Evolutionary conservation across 106 monocot species (phyloP), one percentile per base, ranked within the genome.

Genomic region (Cymbidium sinense): DNA sequence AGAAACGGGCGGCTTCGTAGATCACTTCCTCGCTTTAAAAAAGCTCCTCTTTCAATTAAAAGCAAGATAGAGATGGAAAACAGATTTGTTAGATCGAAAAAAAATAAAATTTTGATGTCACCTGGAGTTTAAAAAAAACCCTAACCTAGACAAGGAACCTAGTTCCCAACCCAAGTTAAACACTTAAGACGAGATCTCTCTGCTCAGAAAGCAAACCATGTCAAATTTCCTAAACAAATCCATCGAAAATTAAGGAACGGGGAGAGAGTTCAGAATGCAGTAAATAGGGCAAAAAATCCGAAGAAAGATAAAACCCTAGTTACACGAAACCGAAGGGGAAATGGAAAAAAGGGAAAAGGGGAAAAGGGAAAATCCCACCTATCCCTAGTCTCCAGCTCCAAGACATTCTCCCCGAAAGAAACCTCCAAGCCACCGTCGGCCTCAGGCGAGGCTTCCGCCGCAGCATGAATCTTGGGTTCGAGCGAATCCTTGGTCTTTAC

Each of bases 341-440:
- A 33, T 5, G 25, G 10, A 30, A 33, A 65, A 29, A 2, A 12
- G 65, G 30, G 65, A 12, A 25, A 1, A 17, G 5, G 3, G 15
- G 65, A 67, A 67, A 67, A 15, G 18, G 71, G 79, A 80, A 39
- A 75, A 50, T 36, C 85, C 87, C 83, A 83, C 77, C 77, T 80
- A 29, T 65, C 44, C 17, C 55, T 82, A 7, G 39, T 70, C 39
- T 90, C 90, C 4, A 29, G 12, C 28, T 90, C 91, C 11, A 87
- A 39, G 9, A 80, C 70, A 80, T 88, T 91, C 50, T 91, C 91
- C 75, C 85, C 87, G 30, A 84, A 86, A 11, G 79, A 84, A 8
- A 39, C 86, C 50, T 87, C 90, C 44, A 29, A 62, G 21, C 28
- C 28, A n/a, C 33, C 79, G 43, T 73, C 69, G 30, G 29, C 34